Evolutionary conservation across 768 basidiomycete species (phyloP), one percentile per base, ranked within the genome.

Genomic region (Naganishia kalamii): DNA sequence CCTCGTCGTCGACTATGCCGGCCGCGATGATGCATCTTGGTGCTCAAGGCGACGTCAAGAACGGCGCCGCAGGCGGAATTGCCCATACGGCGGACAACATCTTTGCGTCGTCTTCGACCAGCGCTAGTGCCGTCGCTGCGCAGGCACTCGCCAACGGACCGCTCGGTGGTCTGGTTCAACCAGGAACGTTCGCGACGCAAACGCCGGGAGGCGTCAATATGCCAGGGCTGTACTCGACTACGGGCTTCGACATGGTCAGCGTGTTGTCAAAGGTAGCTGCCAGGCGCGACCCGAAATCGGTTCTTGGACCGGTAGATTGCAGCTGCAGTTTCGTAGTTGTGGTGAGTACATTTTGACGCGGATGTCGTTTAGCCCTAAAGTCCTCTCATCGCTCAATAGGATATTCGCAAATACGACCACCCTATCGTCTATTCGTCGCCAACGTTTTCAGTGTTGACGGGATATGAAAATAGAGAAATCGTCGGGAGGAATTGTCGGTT

Each of bases 351-450:
- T 19, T 40, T 21, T 25, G 13, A 13, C 37, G 23, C 17, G 17
- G 17, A 32, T 13, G 37, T 23, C 17, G 13, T 43, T 32, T 40
- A 30, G 40, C 37, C n/a, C 8, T 35, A 23, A 15, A 4, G 25
- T 43, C 5, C 4, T 11, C 2, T 63, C 13, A 2, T 29, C 33
- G 49, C 15, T 41, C 13, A 0, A 43, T 40, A 78, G 74, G 96
- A 99, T 75, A 84, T 87, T 25, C 84, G 88, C 5, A 81, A 88
- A 62, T 84, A 85, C 68, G 96, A 99, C 75, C 80, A 81, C 33
- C 91, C 94, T 15, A 88, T 98, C 75, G 86, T 97, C 4, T 97
- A 96, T 71, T 92, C 90, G 63, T 89, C 87, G 3, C 90, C 89
- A 17, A 84, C 84, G 0, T 99, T 99, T 75, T 86, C 83, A n/a